A percentile compares a stretch with the other conserved stretches of the same genome.
These are phyloP conservation scores for Podospora conica DNA, from an alignment of 495 filamentous ascomycete genomes.

Conservation along the genomic window DNA sequence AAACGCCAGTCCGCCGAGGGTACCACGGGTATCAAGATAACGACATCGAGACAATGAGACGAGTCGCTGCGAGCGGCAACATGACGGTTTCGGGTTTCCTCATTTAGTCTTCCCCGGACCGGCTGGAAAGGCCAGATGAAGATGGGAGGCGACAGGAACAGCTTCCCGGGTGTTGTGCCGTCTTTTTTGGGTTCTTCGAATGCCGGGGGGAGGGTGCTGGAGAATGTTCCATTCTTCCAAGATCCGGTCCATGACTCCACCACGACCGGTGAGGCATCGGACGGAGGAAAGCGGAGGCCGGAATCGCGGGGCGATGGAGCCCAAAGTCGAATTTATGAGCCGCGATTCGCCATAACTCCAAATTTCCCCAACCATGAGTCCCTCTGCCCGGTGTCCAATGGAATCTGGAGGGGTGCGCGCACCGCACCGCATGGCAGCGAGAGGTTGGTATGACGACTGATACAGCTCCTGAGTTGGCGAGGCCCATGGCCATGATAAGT, in stretches of 20 bases:
- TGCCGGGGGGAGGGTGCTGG: background rate
- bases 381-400: background rate
- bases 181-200: background rate
- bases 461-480: background rate
- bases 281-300: background rate
- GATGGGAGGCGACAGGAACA: background rate
- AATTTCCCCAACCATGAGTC: conserved; percentile 18
- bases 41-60: background rate
- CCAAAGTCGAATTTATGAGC: conserved; percentile 13
- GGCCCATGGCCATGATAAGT: background rate
- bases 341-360: conserved; percentile 18
- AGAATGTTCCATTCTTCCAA: background rate
- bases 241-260: conserved; percentile 12
- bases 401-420: background rate
- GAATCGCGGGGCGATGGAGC: conserved; percentile 15
- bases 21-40: conserved; percentile 7
- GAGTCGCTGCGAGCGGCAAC: background rate
- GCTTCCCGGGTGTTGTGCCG: background rate
- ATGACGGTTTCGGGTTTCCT: conserved; percentile 11
- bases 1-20: background rate
- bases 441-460: background rate
- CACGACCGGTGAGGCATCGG: background rate
- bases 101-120: conserved; percentile 6
- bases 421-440: background rate
- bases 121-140: background rate